Evolutionary conservation across 164 flowering plant species (phyloP).

Genomic region (Magnolia kwangsiensis): DNA sequence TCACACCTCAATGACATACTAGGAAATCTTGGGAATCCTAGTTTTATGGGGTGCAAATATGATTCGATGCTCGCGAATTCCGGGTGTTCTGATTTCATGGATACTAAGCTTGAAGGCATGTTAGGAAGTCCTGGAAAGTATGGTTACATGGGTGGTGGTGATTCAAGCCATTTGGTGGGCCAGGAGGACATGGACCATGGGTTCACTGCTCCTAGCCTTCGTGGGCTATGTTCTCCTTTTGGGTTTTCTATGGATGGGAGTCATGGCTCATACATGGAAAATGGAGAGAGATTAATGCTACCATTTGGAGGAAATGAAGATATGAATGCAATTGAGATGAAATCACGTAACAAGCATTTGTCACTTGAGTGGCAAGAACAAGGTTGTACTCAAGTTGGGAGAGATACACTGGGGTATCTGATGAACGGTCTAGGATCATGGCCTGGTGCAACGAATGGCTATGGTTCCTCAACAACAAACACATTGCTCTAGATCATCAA

Average conservation of each 20-base stretch:
- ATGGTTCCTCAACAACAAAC: constrained; percentile 49
- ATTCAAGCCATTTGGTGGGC: not conserved
- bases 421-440: constrained; percentile 43
- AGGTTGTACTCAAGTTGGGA: constrained; percentile 39
- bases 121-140: constrained; percentile 32
- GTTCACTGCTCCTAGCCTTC: constrained; percentile 20
- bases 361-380: constrained; percentile 72
- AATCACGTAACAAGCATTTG: constrained; percentile 52
- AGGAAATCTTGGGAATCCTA: constrained; percentile 16
- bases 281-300: constrained; percentile 23
- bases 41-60: constrained; percentile 14
- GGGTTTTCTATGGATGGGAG: constrained; percentile 14
- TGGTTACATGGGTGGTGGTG: constrained; percentile 37
- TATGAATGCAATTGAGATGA: constrained; percentile 24
- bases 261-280: constrained; percentile 6
- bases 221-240: constrained; percentile 18
- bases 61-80: constrained; percentile 21
- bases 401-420: constrained; percentile 36
- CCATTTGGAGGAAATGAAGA: constrained; percentile 25
- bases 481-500: constrained; percentile 24
- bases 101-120: constrained; percentile 1
- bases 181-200: constrained; percentile 21
- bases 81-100: constrained; percentile 35
- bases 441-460: constrained; percentile 41
- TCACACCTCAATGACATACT: constrained; percentile 33